These are phyloP conservation scores for Kockovaella imperatae DNA, from an alignment of 768 basidiomycete species.

Conservation along the genomic window DNA sequence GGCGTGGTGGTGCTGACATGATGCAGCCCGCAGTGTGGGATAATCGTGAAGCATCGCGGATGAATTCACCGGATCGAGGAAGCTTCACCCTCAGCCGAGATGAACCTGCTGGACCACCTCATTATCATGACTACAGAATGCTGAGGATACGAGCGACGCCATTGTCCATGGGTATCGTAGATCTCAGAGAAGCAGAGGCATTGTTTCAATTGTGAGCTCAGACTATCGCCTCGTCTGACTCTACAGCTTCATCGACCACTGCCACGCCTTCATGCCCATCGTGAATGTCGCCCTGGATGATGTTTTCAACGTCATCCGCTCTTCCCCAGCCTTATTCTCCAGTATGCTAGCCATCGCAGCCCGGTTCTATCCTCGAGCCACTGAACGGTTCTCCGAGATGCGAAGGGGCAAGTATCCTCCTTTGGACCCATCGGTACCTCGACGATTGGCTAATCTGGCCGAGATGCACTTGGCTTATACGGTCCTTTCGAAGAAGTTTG, in stretches of 20 bases:
- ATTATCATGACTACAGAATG: conserved; percentile 6
- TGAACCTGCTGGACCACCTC: conserved; percentile 8
- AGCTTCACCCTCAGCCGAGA: conserved; percentile 14
- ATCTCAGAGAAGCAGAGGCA: conserved; percentile 17
- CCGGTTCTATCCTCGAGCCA: conserved; percentile 24
- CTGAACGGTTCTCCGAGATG: conserved; percentile 4
- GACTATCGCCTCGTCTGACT: background rate
- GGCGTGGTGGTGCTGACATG: background rate
- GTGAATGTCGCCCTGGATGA: conserved; percentile 24
- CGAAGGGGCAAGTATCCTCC: background rate
- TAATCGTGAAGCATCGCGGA: conserved; percentile 26
- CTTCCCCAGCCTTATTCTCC: conserved; percentile 24
- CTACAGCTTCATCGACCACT: conserved; percentile 28
- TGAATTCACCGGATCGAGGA: conserved; percentile 17
- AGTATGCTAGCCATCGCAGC: conserved; percentile 24
- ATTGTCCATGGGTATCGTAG: conserved; percentile 20
- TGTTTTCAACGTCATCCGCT: conserved; percentile 20
- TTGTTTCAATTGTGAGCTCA: conserved; percentile 26
- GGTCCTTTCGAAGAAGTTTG: conserved; percentile 14
- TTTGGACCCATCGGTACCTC: background rate
- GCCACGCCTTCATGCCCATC: conserved; percentile 33
- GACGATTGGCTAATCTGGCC: conserved; percentile 9
- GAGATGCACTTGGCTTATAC: conserved; percentile 17
- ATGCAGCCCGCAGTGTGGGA: conserved; percentile 28
- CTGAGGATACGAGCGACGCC: conserved; percentile 29